A percentile compares a stretch with the other conserved stretches of the same genome.
phyloP scores from a whole-genome alignment of 306 rosid genomes.

The Gynostemma pentaphyllum region DNA sequence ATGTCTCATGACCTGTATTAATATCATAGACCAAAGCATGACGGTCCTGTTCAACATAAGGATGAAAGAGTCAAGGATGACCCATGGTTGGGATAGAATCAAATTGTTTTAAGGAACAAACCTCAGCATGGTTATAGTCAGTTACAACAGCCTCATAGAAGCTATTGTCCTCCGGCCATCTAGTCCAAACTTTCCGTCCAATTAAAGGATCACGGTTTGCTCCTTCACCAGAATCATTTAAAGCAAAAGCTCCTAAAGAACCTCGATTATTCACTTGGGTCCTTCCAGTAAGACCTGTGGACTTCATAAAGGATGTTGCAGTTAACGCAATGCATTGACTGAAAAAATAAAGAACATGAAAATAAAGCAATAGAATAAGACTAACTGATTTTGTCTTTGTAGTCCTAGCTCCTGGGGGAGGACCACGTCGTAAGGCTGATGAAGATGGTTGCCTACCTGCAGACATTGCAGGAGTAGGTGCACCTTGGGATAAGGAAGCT shows the following conservation, averaged over 20 bases:
- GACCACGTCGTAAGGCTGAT: slow-evolving; percentile 12
- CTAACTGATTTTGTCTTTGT: slow-evolving; percentile 7
- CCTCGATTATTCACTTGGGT: slow-evolving; percentile 25
- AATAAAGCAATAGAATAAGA: not conserved
- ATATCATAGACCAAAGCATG: slow-evolving; percentile 53
- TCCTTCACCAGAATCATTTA: slow-evolving; percentile 25
- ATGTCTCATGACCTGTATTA: slow-evolving; percentile 34
- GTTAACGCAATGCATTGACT: slow-evolving; percentile 46
- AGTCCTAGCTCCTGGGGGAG: slow-evolving; percentile 9
- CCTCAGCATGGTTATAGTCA: slow-evolving; percentile 27
- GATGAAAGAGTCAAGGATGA: slow-evolving; percentile 5
- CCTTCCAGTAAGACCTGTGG: slow-evolving; percentile 25
- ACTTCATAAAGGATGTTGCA: slow-evolving; percentile 43
- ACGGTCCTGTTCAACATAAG: slow-evolving; percentile 22
- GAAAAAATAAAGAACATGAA: not conserved
- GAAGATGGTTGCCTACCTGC: slow-evolving; percentile 8
- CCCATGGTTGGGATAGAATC: not conserved
- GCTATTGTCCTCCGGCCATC: slow-evolving; percentile 45
- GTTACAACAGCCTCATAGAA: slow-evolving; percentile 41
- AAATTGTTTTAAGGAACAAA: not conserved
- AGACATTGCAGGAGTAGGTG: slow-evolving; percentile 10
- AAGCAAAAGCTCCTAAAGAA: slow-evolving; percentile 26
- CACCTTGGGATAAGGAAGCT: slow-evolving; percentile 20
- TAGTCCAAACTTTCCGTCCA: slow-evolving; percentile 48
- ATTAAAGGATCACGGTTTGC: slow-evolving; percentile 22